Evolutionary conservation across 177 flowering plant genomes (phyloP).

Genomic region (Vitis hybrid): DNA sequence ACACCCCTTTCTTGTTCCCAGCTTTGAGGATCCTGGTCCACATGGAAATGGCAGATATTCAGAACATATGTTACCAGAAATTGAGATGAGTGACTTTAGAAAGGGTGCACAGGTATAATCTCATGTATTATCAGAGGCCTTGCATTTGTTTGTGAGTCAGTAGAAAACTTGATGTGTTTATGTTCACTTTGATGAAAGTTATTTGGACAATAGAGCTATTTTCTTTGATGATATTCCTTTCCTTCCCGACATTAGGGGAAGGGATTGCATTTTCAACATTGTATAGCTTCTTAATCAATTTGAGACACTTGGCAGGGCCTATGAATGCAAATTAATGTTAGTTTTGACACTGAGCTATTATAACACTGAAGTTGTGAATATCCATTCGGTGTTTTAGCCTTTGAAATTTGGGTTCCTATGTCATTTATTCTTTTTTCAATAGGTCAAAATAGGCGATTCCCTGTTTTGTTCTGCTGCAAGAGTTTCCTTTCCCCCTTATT

Average conservation of each 20-base stretch:
- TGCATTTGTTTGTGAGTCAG: neutral
- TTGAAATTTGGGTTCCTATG: neutral
- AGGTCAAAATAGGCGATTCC: neutral
- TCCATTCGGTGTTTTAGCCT: neutral
- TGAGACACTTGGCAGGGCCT: neutral
- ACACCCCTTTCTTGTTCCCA: conserved; percentile 23
- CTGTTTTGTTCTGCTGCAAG: neutral
- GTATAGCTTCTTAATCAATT: neutral
- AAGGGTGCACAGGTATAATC: conserved; percentile 90
- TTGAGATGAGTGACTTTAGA: conserved; percentile 75
- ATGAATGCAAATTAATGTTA: too few relatives aligned
- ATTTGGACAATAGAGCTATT: neutral
- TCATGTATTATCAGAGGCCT: neutral
- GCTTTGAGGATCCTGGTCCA: conserved; percentile 97
- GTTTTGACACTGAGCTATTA: too few relatives aligned
- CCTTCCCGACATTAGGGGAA: neutral
- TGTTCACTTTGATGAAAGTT: neutral
- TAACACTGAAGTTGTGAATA: too few relatives aligned
- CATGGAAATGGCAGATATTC: conserved; percentile 92
- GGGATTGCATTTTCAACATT: neutral
- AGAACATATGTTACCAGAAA: conserved; percentile 90
- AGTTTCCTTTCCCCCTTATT: neutral
- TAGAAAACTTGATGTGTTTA: neutral
- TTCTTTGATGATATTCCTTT: neutral
- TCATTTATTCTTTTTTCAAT: neutral